Base-by-base conservation (phyloP, 2,329 filamentous ascomycete species). In the Eurotiales sp. region DNA sequence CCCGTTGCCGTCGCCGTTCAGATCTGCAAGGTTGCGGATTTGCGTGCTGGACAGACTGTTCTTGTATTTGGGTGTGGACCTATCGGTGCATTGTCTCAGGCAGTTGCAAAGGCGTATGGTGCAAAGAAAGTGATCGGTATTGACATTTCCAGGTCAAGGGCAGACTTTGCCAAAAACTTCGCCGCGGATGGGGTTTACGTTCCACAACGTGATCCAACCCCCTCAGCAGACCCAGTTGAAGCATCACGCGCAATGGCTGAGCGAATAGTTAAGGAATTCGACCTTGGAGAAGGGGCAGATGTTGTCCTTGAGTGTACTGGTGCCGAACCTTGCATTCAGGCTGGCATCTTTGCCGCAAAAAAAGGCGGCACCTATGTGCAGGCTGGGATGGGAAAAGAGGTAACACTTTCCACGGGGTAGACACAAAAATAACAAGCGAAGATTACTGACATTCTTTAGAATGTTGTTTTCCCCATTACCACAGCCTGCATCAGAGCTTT, bases 1-100 rank as follows among this genome's bases (percentile, higher is more conserved):
- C 79, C 79, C 0, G 64, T 79, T 0, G 72, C 77, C 0, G 77
- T 81, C 1, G 77, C 78, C 0, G 75, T 78, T 3, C 72, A 77
- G 45, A 75, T 77, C 7, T 69, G 61, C 54, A 72, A 72, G 43
- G 63, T 70, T 1, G 75, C 72, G 0, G 63, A 72, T 0, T 65
- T 77, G 11, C 62, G 64, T 11, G 64, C 65, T 0, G 65, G 71
- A 0, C 70, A 77, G 46, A 75, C 70, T 0, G 71, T 79, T 3
- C 63, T 77, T 0, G 70, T 80, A 5, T 71, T 79, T 19, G 78
- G 78, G 0, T 77, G 75, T 8, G 77, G 77, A 0, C 75, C 77
- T 0, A 77, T 81, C 4, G 77, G 77, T 0, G 55, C 76, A 2
- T 61, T 79, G 2, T 75, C 68, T 42, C 70, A 74, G 51, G 73